Evolutionary conservation across 2,329 filamentous ascomycete genomes (phyloP).

Genomic region (Ascochyta lentis): DNA sequence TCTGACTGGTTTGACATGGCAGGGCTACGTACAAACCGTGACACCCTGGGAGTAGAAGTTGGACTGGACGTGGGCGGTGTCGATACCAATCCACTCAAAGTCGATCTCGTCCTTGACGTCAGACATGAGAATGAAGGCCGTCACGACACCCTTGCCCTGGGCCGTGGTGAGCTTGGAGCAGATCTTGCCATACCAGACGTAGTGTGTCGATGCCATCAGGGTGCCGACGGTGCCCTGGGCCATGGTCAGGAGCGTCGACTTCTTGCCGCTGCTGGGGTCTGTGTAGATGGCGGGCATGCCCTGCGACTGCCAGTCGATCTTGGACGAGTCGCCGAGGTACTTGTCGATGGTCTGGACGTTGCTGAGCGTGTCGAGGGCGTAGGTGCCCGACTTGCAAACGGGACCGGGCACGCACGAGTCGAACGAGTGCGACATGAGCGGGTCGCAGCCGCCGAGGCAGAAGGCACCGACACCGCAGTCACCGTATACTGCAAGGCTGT

Average conservation of each 20-base stretch:
- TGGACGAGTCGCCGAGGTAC: constrained; percentile 83
- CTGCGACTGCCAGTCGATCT: constrained; percentile 86
- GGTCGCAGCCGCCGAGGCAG: constrained; percentile 95
- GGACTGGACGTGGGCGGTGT: constrained; percentile 80
- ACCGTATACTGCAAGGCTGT: constrained; percentile 73
- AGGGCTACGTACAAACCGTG: constrained; percentile 74
- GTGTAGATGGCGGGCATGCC: constrained; percentile 74
- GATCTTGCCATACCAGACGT: constrained; percentile 97
- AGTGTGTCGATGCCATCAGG: constrained; percentile 80
- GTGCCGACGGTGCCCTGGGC: constrained; percentile 83
- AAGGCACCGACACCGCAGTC: constrained; percentile 92
- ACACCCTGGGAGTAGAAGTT: constrained; percentile 98
- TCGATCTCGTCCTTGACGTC: constrained; percentile 99
- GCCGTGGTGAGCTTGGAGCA: constrained; percentile 84
- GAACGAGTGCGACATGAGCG: constrained; percentile 79
- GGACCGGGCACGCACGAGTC: constrained; percentile 86
- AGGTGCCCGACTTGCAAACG: constrained; percentile 76
- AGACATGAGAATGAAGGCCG: constrained; percentile 92
- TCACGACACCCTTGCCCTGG: constrained; percentile 88
- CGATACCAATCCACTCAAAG: constrained; percentile 89
- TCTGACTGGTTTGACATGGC: background rate
- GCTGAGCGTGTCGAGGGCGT: constrained; percentile 76
- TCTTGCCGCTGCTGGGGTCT: constrained; percentile 49
- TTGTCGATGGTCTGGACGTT: constrained; percentile 73
- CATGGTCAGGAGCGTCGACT: constrained; percentile 81